phyloP scores from a whole-genome alignment of 1,284 basidiomycete genomes.

The Hemileia vastatrix region DNA sequence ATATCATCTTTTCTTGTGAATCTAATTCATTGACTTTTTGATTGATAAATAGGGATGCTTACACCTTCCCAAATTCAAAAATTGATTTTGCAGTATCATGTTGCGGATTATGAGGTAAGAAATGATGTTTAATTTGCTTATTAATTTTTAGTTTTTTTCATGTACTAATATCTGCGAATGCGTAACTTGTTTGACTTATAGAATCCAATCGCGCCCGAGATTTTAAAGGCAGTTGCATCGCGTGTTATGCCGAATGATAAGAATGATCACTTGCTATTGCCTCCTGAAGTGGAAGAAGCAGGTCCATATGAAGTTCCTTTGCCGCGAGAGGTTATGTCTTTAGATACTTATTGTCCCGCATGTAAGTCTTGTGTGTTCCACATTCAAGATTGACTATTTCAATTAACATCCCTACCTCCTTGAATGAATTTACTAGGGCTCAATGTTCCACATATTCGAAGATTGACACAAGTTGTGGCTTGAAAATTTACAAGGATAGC shows the following conservation, averaged over 20 bases:
- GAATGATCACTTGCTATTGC: slow-evolving; percentile 84
- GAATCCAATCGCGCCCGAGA: slow-evolving; percentile 93
- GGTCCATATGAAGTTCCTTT: slow-evolving; percentile 79
- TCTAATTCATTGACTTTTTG: slow-evolving; percentile 60
- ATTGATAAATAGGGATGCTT: slow-evolving; percentile 99
- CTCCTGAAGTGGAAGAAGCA: slow-evolving; percentile 89
- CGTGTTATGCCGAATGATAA: slow-evolving; percentile 87
- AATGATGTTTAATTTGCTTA: neutral
- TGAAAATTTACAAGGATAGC: too few relatives aligned
- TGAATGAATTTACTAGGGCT: slow-evolving; percentile 4
- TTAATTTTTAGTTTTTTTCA: neutral
- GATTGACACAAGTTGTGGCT: slow-evolving; percentile 18
- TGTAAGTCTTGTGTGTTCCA: slow-evolving; percentile 6
- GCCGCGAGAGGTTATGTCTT: slow-evolving; percentile 46
- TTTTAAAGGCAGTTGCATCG: slow-evolving; percentile 87
- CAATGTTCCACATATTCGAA: slow-evolving; percentile 22
- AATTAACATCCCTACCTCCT: neutral
- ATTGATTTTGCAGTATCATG: slow-evolving; percentile 96
- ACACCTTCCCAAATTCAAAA: slow-evolving; percentile 99
- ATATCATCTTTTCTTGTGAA: slow-evolving; percentile 71
- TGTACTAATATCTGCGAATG: neutral
- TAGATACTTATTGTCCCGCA: slow-evolving; percentile 26
- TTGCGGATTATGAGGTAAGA: slow-evolving; percentile 88
- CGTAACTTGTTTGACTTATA: slow-evolving; percentile 43
- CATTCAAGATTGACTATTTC: neutral